Base-by-base conservation (phyloP, 1,284 basidiomycete species). In the Cryptococcus jaspeensis region DNA sequence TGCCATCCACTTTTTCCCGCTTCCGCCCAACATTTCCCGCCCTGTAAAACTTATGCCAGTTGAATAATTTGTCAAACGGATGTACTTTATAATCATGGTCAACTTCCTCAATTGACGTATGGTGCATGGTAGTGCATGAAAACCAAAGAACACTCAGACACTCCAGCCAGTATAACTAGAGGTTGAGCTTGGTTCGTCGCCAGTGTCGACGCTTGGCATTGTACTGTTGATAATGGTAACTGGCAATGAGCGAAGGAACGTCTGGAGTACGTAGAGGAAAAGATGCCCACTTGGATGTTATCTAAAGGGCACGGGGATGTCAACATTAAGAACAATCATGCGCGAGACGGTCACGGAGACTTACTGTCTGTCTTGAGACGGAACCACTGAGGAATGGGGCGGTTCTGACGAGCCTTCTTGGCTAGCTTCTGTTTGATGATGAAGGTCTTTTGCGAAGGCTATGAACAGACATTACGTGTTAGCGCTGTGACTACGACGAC, bases 361-460 rank as follows among this genome's bases (percentile, higher is more conserved):
- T 69, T 68, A 75, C 75, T 90, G 80, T 92, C 94, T 70, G 91
- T 88, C 85, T 96, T 97, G 66, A 97, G 83, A 71, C 93, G 91
- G 87, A 94, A 97, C 94, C 93, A 98, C 76, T 95, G 92, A 65
- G 93, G 94, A 65, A 98, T 95, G 66, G 93, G 93, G 76, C 95
- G 86, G 85, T 99, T 99, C 85, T 95, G 92, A 77, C 90, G 87
- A 61, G 84, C 80, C 63, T 93, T 93, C 87, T 98, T 98, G 75
- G 95, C 92, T 70, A 99, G 90, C 78, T 88, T 94, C 79, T 88
- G 87, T 85, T 99, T 74, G 64, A 73, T 68, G 58, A 67, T 62
- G 87, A 97, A 97, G 63, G 90, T 86, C 84, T 98, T 98, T 86
- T 97, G 91, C 77, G 93, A 97, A 80, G 94, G 94, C 94, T 93